These are phyloP conservation scores for Schizothecium vesticola DNA, from an alignment of 495 filamentous ascomycete genomes.

Conservation along the genomic window DNA sequence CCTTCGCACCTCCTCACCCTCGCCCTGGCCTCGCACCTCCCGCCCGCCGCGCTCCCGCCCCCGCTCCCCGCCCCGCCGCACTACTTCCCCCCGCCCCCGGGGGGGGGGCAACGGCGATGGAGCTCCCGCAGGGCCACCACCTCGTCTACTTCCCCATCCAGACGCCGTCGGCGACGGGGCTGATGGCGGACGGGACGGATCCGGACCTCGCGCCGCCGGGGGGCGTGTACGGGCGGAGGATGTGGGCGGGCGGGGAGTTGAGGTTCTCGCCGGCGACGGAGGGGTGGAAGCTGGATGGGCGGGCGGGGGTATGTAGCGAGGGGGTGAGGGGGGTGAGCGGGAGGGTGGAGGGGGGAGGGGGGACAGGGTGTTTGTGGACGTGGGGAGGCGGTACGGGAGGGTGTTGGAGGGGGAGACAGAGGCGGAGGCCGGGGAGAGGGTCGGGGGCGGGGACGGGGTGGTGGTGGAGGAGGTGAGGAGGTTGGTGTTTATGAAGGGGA, in stretches of 20 bases:
- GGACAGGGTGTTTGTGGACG: slow-evolving; percentile 42
- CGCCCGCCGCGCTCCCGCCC: slow-evolving; percentile 1
- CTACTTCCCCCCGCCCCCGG: slow-evolving; percentile 21
- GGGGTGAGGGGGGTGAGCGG: slow-evolving; percentile 51
- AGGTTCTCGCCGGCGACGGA: slow-evolving; percentile 21
- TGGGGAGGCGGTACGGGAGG: slow-evolving; percentile 30
- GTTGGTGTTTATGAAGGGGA: slow-evolving; percentile 37
- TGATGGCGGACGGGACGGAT: slow-evolving; percentile 70
- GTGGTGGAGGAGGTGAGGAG: slow-evolving; percentile 32
- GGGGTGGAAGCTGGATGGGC: slow-evolving; percentile 39
- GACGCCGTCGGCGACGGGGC: slow-evolving; percentile 33
- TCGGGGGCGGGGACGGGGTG: background rate
- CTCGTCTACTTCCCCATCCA: slow-evolving; percentile 66
- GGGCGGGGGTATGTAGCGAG: slow-evolving; percentile 57
- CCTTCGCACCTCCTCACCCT: slow-evolving; percentile 60
- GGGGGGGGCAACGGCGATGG: no score
- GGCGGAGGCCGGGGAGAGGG: background rate
- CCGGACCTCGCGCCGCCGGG: slow-evolving; percentile 46
- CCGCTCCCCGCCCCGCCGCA: slow-evolving; percentile 1
- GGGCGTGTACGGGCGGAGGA: slow-evolving; percentile 56
- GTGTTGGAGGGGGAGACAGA: background rate
- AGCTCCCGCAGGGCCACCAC: slow-evolving; percentile 62
- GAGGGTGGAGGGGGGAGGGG: slow-evolving; percentile 21
- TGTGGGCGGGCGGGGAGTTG: slow-evolving; percentile 73
- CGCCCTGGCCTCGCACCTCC: slow-evolving; percentile 57